Base-by-base conservation (phyloP, 2,329 filamentous ascomycete species). In the Talaromyces pinophilus region DNA sequence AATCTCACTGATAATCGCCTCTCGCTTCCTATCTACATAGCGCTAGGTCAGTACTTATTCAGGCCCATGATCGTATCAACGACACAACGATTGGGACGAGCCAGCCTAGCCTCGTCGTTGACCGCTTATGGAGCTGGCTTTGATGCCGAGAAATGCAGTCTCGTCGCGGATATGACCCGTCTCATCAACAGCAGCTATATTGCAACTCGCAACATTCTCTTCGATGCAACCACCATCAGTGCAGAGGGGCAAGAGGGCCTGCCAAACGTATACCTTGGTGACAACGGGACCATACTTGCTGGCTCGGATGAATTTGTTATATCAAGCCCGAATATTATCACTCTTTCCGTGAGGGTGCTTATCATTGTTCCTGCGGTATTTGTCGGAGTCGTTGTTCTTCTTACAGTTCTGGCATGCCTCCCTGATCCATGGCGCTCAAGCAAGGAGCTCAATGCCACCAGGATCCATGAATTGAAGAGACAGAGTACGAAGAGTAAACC, bases 141-240 rank as follows among this genome's bases (percentile, higher is more conserved):
- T 17, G 48, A 63, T 42, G 61, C 48, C 4, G 17, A 30, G 15
- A 30, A 54, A 40, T 55, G 28, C 30, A 63, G 61, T 54, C 2
- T 63, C 7, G 17, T 42, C 1, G 22, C 46, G 11, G 61, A 63
- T 30, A 40, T 63, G 46, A 28, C n/a, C n/a, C 61, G 61, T 33
- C 61, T 63, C 10, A 8, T 63, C 33, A 63, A 63, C 22, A 54
- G 19, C 30, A 28, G 28, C 48, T 63, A 63, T 44, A 42, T 63
- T 17, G 35, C 48, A 42, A 63, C 61, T n/a, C 61, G 61, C 19
- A 63, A 63, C n/a, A 63, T 63, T 55, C 38, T 63, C 4, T 54
- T 17, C 35, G 61, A 63, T 33, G 54, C 61, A 55, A 55, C 48
- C 35, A 38, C 38, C 7, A 63, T 63, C 6, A 63, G 61, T 44